Conservation (phyloP, 345 rosid species). For the Dimocarpus longan region DNA sequence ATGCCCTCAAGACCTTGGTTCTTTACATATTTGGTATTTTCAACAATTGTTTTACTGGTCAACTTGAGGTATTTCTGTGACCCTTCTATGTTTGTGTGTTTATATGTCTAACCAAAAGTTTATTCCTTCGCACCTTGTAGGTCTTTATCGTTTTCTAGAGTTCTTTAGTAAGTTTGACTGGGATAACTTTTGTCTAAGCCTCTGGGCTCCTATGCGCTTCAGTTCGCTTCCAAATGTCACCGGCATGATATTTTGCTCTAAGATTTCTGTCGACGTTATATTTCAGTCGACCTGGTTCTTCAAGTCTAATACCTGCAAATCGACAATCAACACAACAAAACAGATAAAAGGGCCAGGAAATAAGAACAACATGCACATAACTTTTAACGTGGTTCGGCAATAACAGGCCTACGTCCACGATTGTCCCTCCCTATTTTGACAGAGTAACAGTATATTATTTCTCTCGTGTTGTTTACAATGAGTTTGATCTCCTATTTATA, state of each 20-base stretch:
- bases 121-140: slow-evolving; percentile 42
- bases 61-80: slow-evolving; percentile 74
- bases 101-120: slow-evolving; percentile 22
- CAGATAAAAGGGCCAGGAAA: too few relatives aligned
- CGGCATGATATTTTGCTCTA: slow-evolving; percentile 46
- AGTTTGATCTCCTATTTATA: too few relatives aligned
- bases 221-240: slow-evolving; percentile 80
- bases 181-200: slow-evolving; percentile 96
- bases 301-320: too few relatives aligned
- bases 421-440: too few relatives aligned
- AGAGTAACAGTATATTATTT: too few relatives aligned
- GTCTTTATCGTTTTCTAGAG: slow-evolving; percentile 97
- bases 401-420: too few relatives aligned
- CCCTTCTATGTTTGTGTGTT: slow-evolving; percentile 20
- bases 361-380: too few relatives aligned
- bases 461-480: too few relatives aligned
- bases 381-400: too few relatives aligned
- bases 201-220: slow-evolving; percentile 92
- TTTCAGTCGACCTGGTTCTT: too few relatives aligned
- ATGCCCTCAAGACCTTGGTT: slow-evolving; percentile 94
- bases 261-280: too few relatives aligned
- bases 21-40: slow-evolving; percentile 95
- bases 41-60: slow-evolving; percentile 87
- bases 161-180: slow-evolving; percentile 99
- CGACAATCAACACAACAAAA: too few relatives aligned